Percentiles rank a stretch among this genome's conserved stretches.
phyloP scores from a whole-genome alignment of 2,329 filamentous ascomycete genomes.

The Fusarium redolens region DNA sequence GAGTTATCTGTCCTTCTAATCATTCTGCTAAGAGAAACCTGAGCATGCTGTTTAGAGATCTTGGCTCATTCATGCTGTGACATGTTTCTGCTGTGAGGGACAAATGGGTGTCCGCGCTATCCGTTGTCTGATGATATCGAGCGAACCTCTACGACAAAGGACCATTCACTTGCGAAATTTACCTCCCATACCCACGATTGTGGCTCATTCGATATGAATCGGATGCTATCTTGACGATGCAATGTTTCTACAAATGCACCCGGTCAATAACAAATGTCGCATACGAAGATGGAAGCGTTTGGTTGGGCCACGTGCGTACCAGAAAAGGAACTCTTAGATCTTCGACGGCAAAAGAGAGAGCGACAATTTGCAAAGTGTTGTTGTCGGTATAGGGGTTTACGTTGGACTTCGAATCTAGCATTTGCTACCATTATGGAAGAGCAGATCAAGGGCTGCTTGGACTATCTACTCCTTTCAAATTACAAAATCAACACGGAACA shows the following conservation, averaged over 20 bases:
- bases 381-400: rapidly evolving
- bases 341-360: neutral
- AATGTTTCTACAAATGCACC: too few species aligned
- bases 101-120: rapidly evolving
- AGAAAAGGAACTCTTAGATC: neutral
- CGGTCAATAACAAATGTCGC: neutral
- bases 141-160: neutral
- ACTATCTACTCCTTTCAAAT: too few species aligned
- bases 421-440: too few species aligned
- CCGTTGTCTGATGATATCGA: rapidly evolving
- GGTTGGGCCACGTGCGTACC: too few species aligned
- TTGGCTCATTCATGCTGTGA: neutral
- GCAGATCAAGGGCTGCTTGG: too few species aligned
- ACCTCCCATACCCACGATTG: rapidly evolving
- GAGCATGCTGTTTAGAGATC: neutral
- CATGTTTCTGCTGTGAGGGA: neutral
- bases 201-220: rapidly evolving
- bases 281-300: too few species aligned
- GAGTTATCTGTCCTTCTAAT: rapidly evolving
- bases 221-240: neutral
- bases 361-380: rapidly evolving
- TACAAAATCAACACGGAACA: too few species aligned
- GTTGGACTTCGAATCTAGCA: too few species aligned
- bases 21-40: neutral
- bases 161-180: too few species aligned